Evolutionary conservation across 164 flowering plant genomes (phyloP), one percentile per base, ranked within the genome.

Genomic region (Liriodendron chinense): DNA sequence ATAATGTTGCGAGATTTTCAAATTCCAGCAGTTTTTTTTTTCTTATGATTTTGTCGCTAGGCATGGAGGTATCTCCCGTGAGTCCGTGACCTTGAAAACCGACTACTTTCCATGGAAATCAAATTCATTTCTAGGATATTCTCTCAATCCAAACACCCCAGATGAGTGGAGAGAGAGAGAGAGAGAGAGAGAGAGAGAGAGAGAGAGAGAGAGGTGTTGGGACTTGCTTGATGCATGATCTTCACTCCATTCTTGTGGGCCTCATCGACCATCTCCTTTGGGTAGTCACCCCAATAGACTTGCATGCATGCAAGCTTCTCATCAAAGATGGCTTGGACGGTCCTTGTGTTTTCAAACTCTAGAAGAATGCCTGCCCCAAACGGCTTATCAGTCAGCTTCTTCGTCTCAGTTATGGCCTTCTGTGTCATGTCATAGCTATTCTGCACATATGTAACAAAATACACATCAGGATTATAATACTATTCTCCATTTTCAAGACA

Each of bases 261-360:
- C 59, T 82, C 80, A 72, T 82, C 84, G 9, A 82, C 84, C 84
- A 79, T 76, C 48, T 79, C 84, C 72, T 79, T 79, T n/a, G 78
- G 77, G 69, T 69, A 82, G 47, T 82, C 79, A 25, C 84, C 84
- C 82, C 82, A 82, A 24, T 71, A 82, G 50, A 82, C 84, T 74
- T 78, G 71, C 79, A 82, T 48, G 53, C 77, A 71, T 1, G 82
- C 76, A 7, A 82, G 78, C 65, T 82, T 82, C 62, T 74, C 82
- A 69, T 82, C 80, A 23, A 82, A 82, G 23, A 82, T 74, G 16
- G 82, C 84, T 71, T 57, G 63, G 7, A 82, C 25, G 13, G 80
- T 82, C 71, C 69, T 43, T 6, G 68, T 53, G 68, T 69, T 69
- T 22, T 82, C 64, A 74, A 79, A 77, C 61, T 82, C 76, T 78